These are phyloP conservation scores for Phytophthora ohioensis DNA, from an alignment of 352 stramenopile genomes.

Conservation along the genomic window DNA sequence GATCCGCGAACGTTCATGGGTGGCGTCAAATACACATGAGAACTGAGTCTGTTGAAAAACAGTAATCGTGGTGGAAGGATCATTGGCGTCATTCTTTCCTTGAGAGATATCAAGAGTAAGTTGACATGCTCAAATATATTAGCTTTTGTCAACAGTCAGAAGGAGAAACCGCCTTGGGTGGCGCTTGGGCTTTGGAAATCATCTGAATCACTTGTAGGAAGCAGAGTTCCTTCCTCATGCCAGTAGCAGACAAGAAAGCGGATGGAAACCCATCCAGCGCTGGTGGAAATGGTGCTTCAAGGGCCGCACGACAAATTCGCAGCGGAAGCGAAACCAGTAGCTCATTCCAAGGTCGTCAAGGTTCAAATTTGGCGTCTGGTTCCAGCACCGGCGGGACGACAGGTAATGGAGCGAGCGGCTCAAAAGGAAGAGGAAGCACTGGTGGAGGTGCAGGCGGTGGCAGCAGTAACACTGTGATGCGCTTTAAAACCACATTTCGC, in stretches of 20 bases:
- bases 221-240: constrained; percentile 13
- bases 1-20: constrained; percentile 98
- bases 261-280: constrained; percentile 40
- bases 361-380: constrained; percentile 14
- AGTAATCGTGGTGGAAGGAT: background rate
- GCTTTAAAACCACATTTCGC: constrained; percentile 92
- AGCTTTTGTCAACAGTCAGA: constrained; percentile 27
- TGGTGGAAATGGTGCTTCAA: constrained; percentile 29
- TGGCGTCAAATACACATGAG: constrained; percentile 91
- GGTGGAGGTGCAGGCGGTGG: constrained; percentile 4
- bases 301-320: constrained; percentile 47
- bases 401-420: constrained; percentile 10
- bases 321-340: constrained; percentile 42
- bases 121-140: constrained; percentile 26
- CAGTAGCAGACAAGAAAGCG: constrained; percentile 35
- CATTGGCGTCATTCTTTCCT: background rate
- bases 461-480: constrained; percentile 26
- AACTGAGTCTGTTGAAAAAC: background rate
- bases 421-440: constrained; percentile 27
- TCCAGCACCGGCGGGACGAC: constrained; percentile 10
- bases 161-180: constrained; percentile 16
- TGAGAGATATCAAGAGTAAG: background rate
- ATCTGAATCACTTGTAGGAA: background rate
- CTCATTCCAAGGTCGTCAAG: constrained; percentile 26
- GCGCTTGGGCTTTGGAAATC: background rate